A percentile compares a stretch with the other conserved stretches of the same genome.
phyloP scores from a whole-genome alignment of 257 asterid genomes.

The Nicotiana undulata region DNA sequence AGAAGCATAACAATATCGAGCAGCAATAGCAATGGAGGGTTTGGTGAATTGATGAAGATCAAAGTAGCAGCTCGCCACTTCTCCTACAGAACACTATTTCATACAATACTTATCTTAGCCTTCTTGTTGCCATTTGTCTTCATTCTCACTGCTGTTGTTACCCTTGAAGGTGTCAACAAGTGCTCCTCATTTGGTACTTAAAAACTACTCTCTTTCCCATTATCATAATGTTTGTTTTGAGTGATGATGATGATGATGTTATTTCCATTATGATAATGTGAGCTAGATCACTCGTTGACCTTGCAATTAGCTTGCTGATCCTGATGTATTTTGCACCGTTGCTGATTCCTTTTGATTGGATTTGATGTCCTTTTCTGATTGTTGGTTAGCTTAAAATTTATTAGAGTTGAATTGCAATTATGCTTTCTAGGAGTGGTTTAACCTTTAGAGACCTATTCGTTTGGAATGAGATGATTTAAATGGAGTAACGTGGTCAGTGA shows the following conservation, averaged over 20 bases:
- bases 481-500: too few relatives aligned
- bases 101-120: slow-evolving; percentile 73
- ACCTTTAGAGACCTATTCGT: too few relatives aligned
- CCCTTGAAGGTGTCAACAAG: slow-evolving; percentile 98
- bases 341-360: background rate
- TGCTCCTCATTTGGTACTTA: slow-evolving; percentile 83
- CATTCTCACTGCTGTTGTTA: slow-evolving; percentile 85
- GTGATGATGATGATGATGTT: too few relatives aligned
- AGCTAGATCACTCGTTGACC: background rate
- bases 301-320: background rate
- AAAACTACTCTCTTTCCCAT: background rate
- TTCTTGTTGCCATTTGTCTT: slow-evolving; percentile 91
- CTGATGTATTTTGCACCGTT: background rate
- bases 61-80: slow-evolving; percentile 85
- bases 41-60: slow-evolving; percentile 88
- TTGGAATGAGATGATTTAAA: too few relatives aligned
- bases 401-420: background rate
- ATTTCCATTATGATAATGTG: too few relatives aligned
- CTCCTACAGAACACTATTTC: slow-evolving; percentile 74
- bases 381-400: background rate
- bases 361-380: background rate
- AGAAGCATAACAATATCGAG: slow-evolving; percentile 98
- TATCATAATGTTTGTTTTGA: too few relatives aligned
- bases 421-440: background rate
- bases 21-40: slow-evolving; percentile 46